Evolutionary conservation across 2,329 filamentous ascomycete species (phyloP).

Genomic region (Juglanconis oblonga): DNA sequence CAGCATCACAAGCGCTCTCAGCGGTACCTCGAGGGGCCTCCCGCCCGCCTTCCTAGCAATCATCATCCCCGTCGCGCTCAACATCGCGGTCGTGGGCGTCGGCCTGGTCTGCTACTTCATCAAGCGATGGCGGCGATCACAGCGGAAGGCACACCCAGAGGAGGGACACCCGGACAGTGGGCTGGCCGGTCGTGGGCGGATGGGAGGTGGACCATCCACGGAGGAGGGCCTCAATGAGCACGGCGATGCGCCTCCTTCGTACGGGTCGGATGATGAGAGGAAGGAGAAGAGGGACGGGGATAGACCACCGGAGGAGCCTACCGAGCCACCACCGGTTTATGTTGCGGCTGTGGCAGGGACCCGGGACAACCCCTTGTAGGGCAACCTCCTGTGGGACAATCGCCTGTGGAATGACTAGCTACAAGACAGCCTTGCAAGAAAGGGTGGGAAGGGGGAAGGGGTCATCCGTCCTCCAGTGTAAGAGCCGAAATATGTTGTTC

Average conservation of each 20-base stretch:
- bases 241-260: conserved; percentile 26
- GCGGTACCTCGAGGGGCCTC: background rate
- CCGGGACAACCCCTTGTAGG: background rate
- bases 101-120: background rate
- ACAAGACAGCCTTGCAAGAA: too few species aligned
- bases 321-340: background rate
- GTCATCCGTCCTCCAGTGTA: too few species aligned
- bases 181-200: background rate
- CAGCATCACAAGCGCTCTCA: background rate
- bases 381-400: too few species aligned
- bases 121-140: background rate
- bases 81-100: background rate
- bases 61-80: conserved; percentile 13
- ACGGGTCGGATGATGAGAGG: conserved; percentile 10
- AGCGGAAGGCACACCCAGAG: background rate
- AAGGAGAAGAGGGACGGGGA: background rate
- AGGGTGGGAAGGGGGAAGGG: too few species aligned
- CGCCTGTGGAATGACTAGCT: too few species aligned
- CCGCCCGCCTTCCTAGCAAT: background rate
- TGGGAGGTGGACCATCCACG: background rate
- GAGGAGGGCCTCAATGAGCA: conserved; percentile 25
- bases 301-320: background rate
- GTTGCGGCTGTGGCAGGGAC: background rate
- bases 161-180: background rate
- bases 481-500: too few species aligned